Evolutionary conservation across 148 eudicot genomes (phyloP).

Genomic region (Tetragonia tetragonoides): DNA sequence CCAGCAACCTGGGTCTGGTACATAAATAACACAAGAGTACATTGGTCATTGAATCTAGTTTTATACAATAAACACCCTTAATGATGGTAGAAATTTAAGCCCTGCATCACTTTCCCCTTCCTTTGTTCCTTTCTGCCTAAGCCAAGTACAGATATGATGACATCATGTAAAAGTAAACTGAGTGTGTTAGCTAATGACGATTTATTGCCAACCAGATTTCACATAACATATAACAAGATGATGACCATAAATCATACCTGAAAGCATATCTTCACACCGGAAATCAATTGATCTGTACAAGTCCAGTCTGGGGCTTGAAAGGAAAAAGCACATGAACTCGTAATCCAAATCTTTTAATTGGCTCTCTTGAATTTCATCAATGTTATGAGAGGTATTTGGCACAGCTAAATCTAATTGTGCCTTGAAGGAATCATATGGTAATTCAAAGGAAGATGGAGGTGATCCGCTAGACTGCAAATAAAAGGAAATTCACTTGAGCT

Average conservation of each 20-base stretch:
- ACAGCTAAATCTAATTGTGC: slow-evolving; percentile 37
- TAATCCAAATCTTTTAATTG: slow-evolving; percentile 63
- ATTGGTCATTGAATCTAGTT: too few relatives aligned
- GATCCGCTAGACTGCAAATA: slow-evolving; percentile 75
- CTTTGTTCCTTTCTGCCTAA: too few relatives aligned
- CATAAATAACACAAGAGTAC: too few relatives aligned
- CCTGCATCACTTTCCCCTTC: too few relatives aligned
- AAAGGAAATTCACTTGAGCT: slow-evolving; percentile 10
- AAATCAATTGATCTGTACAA: slow-evolving; percentile 84
- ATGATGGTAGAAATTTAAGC: too few relatives aligned
- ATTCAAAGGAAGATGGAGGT: slow-evolving; percentile 79
- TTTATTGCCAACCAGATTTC: too few relatives aligned
- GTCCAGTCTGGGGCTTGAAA: slow-evolving; percentile 68
- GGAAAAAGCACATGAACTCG: slow-evolving; percentile 81
- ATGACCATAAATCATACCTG: slow-evolving; percentile 44
- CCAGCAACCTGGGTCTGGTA: too few relatives aligned
- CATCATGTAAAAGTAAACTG: too few relatives aligned
- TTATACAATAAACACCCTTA: too few relatives aligned
- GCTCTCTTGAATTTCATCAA: slow-evolving; percentile 33
- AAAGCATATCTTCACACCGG: slow-evolving; percentile 94
- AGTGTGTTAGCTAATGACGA: too few relatives aligned
- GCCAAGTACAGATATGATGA: too few relatives aligned
- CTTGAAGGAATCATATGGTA: slow-evolving; percentile 82
- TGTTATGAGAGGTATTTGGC: slow-evolving; percentile 31
- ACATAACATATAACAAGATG: background rate